Conservation (phyloP, 2,329 filamentous ascomycete genomes). For the Ophiostoma himal-ulmi region DNA sequence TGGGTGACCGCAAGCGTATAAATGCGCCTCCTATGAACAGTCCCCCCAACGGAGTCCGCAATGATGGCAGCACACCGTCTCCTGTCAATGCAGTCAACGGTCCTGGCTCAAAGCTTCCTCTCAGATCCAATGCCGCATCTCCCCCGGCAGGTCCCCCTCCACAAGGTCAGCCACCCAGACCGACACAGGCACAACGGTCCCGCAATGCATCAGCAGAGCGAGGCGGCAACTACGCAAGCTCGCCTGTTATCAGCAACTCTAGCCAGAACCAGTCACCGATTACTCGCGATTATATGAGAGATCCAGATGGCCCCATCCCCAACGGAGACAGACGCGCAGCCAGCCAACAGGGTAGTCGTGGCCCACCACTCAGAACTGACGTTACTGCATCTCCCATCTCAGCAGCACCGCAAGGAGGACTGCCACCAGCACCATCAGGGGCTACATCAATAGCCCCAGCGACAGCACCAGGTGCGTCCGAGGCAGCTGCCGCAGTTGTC, state of each 20-base stretch:
- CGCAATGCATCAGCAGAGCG: constrained; percentile 49
- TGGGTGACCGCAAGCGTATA: constrained; percentile 46
- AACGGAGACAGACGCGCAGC: constrained; percentile 51
- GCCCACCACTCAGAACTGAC: constrained; percentile 34
- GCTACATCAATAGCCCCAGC: constrained; percentile 7
- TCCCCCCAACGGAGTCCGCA: constrained; percentile 39
- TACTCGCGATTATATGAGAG: constrained; percentile 37
- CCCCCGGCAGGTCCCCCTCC: constrained; percentile 48
- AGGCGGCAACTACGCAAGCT: constrained; percentile 33
- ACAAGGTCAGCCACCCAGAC: constrained; percentile 49
- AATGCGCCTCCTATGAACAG: constrained; percentile 35
- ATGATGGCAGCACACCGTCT: constrained; percentile 36
- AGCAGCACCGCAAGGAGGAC: constrained; percentile 23
- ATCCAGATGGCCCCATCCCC: constrained; percentile 46
- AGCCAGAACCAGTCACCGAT: constrained; percentile 40
- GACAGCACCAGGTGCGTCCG: constrained; percentile 15
- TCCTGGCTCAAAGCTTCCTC: constrained; percentile 37
- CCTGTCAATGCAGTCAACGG: constrained; percentile 23
- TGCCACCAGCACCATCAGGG: constrained; percentile 11
- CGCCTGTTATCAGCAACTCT: constrained; percentile 33
- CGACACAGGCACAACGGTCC: constrained; percentile 39
- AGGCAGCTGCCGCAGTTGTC: constrained; percentile 12
- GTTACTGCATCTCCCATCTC: constrained; percentile 5
- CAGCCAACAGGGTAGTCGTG: constrained; percentile 34
- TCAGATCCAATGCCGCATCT: constrained; percentile 33